phyloP scores from a whole-genome alignment of 352 stramenopile species.

The Phytophthora quininea region DNA sequence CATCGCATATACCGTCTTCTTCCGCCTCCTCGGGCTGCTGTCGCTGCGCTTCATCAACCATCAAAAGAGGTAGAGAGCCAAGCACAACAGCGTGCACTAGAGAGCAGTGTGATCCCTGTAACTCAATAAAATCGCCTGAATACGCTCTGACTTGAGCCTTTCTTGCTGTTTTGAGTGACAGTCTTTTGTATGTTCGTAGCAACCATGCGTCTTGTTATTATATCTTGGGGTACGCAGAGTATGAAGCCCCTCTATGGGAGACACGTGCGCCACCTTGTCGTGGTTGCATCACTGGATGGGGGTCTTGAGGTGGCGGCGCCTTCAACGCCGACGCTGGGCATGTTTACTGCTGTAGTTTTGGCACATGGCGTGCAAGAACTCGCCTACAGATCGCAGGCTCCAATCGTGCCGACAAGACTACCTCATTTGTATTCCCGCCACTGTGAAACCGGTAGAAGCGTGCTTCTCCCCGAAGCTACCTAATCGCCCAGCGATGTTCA shows the following conservation, averaged over 20 bases:
- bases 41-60: not conserved
- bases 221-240: too few species aligned
- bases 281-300: not conserved
- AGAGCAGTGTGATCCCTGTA: not conserved
- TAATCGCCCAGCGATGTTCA: not conserved
- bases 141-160: not conserved
- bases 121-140: not conserved
- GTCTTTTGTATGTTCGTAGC: not conserved
- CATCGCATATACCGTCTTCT: not conserved
- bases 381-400: not conserved
- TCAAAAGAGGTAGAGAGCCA: not conserved
- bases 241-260: too few species aligned
- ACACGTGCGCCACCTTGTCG: not conserved
- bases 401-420: not conserved
- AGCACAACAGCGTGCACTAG: not conserved
- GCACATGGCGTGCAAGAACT: not conserved
- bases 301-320: not conserved
- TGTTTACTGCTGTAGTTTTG: not conserved
- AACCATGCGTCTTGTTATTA: not conserved
- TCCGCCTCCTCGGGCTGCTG: not conserved
- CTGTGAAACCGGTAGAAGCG: not conserved
- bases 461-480: not conserved
- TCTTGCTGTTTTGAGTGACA: too few species aligned
- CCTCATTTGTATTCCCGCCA: not conserved
- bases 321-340: too few species aligned